These are phyloP conservation scores for Fusarium odoratissimum DNA, from an alignment of 2,329 filamentous ascomycete genomes.

Conservation along the genomic window DNA sequence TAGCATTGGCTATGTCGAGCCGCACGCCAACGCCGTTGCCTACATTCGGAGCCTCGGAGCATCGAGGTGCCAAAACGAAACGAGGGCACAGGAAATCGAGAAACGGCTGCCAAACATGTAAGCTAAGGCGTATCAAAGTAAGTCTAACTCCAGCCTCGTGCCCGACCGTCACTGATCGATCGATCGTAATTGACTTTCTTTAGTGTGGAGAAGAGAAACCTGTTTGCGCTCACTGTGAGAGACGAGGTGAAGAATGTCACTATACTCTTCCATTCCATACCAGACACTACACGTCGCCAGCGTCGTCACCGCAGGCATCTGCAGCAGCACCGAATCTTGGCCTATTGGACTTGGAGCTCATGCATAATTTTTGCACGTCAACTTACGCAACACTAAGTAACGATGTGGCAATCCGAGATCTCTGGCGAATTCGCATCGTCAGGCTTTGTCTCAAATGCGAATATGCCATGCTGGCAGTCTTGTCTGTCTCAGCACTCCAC, in stretches of 20 bases:
- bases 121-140: too few relatives aligned
- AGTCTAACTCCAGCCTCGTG: too few relatives aligned
- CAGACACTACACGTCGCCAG: background rate
- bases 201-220: constrained; percentile 2
- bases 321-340: fast-evolving
- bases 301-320: background rate
- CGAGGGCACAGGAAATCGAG: background rate
- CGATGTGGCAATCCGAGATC: background rate
- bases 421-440: background rate
- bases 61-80: background rate
- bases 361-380: background rate
- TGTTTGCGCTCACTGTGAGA: background rate
- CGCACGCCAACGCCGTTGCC: background rate
- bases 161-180: too few relatives aligned
- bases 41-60: background rate
- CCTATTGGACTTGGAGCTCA: background rate
- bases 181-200: too few relatives aligned
- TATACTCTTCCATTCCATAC: background rate
- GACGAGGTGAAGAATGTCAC: background rate
- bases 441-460: constrained; percentile 1
- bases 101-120: too few relatives aligned
- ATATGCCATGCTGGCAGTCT: background rate
- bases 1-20: background rate
- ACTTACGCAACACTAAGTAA: background rate
- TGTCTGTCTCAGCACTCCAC: background rate